Evolutionary conservation across 2,329 filamentous ascomycete species (phyloP), one percentile per base, ranked within the genome.

Genomic region (Paramyrothecium sp.): DNA sequence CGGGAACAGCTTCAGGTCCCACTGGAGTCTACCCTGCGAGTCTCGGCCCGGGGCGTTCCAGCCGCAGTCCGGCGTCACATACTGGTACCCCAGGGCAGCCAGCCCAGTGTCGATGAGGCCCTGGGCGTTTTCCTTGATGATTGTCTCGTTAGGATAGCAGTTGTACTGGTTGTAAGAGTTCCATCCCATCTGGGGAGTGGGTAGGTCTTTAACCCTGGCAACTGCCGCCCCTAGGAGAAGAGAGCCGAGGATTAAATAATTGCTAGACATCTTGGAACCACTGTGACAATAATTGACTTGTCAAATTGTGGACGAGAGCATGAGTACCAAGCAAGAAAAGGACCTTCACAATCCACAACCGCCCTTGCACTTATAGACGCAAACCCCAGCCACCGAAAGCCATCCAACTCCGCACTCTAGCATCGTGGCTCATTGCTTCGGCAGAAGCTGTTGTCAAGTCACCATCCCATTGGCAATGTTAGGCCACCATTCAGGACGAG

Each of bases 51-150:
- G 62, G 0, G 70, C 64, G 21, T 71, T 76, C 85, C 84, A 88
- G 1, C 85, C 84, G 55, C 83, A 87, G 62, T 88, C 85, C 0
- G 78, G 76, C 0, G 81, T 84, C 33, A 86, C 79, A 56, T 80
- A 79, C 2, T 71, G 75, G 63, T 88, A 88, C 7, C 85, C 84
- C 0, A 81, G 69, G 3, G 77, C 72, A 0, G 75, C 73, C 1
- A 86, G 74, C 0, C 81, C 82, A 0, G 81, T 70, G 48, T 81
- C 76, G 0, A 84, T 74, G 0, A 87, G 67, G 0, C 81, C 83
- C 47, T 82, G 70, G 0, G 82, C 81, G 56, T 83, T 86, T 3
- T 73, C 69, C 44, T 66, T 66, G 49, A 67, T 66, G 17, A 67
- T 61, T 0, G 58, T 54, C 21, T 67, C 65, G 0, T 59, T 57